Evolutionary conservation across 2,329 filamentous ascomycete species (phyloP).

Genomic region (Aspergillus uvarum): DNA sequence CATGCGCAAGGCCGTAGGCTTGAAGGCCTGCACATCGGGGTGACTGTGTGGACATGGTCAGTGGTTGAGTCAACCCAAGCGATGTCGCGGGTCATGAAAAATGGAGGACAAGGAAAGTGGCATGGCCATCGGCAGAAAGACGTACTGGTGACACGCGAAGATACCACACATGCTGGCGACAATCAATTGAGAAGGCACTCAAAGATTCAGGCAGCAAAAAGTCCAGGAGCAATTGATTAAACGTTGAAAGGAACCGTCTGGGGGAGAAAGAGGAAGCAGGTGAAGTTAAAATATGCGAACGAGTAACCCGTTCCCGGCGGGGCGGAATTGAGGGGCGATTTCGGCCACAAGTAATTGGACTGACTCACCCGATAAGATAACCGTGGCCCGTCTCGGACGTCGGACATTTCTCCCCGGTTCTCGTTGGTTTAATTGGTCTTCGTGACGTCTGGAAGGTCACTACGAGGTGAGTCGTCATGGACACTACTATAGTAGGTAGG

Average conservation of each 20-base stretch:
- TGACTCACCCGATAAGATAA: slow-evolving; percentile 35
- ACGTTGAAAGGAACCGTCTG: slow-evolving; percentile 7
- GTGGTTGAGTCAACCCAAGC: slow-evolving; percentile 10
- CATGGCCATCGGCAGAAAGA: slow-evolving; percentile 32
- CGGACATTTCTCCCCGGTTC: not conserved
- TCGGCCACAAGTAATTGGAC: slow-evolving; percentile 24
- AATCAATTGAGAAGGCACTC: slow-evolving; percentile 24
- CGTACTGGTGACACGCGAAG: slow-evolving; percentile 89
- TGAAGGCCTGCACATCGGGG: slow-evolving; percentile 93
- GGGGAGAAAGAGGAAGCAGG: slow-evolving; percentile 21
- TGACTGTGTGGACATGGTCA: slow-evolving; percentile 54
- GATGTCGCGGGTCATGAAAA: slow-evolving; percentile 3
- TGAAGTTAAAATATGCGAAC: slow-evolving; percentile 24
- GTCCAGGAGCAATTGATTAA: slow-evolving; percentile 24
- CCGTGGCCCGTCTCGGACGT: slow-evolving; percentile 2
- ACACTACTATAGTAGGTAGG: not conserved
- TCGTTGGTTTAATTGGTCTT: slow-evolving; percentile 10
- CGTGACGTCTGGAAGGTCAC: not conserved
- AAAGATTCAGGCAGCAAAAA: slow-evolving; percentile 14
- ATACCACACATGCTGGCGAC: slow-evolving; percentile 84
- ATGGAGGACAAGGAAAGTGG: not conserved
- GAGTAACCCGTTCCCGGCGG: slow-evolving; percentile 18
- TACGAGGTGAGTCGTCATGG: not conserved
- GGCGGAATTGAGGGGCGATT: slow-evolving; percentile 29
- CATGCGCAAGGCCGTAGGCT: slow-evolving; percentile 88